Conservation (phyloP, 2,329 filamentous ascomycete species). For the Hypoxylon sp. region DNA sequence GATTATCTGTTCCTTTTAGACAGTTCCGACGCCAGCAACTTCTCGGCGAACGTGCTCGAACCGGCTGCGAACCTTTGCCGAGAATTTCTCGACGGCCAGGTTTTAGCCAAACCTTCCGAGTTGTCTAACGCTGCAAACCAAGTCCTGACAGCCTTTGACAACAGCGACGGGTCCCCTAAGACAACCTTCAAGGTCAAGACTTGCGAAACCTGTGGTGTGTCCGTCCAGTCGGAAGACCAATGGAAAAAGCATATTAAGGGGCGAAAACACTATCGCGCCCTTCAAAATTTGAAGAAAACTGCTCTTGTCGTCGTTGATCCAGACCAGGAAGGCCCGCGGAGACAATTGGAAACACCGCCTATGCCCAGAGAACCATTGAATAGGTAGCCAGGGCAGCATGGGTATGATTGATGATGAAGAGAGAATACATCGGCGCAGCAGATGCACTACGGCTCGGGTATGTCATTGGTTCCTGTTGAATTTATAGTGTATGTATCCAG, state of each 20-base stretch:
- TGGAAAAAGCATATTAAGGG: constrained; percentile 64
- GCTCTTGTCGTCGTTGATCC: constrained; percentile 49
- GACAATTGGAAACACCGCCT: background rate
- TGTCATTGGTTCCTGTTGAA: background rate
- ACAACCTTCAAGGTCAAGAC: constrained; percentile 58
- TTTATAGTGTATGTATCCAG: background rate
- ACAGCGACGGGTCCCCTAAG: constrained; percentile 70
- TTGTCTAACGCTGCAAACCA: constrained; percentile 65
- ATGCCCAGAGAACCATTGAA: background rate
- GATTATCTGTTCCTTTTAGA: constrained; percentile 83
- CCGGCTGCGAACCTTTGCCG: constrained; percentile 74
- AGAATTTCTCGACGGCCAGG: constrained; percentile 72
- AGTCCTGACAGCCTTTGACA: constrained; percentile 71
- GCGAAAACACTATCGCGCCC: constrained; percentile 56
- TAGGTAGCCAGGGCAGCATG: background rate
- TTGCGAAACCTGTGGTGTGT: constrained; percentile 81
- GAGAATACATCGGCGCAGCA: background rate
- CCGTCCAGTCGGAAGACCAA: constrained; percentile 68
- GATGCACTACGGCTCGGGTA: background rate
- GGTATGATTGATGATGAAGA: background rate
- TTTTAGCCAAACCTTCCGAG: constrained; percentile 66
- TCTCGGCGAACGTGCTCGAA: constrained; percentile 73
- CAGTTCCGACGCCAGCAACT: constrained; percentile 77
- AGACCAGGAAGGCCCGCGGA: background rate
- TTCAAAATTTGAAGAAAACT: constrained; percentile 50